Base-by-base conservation (phyloP, 2,329 filamentous ascomycete genomes). In the Pezizomycotina sp. region DNA sequence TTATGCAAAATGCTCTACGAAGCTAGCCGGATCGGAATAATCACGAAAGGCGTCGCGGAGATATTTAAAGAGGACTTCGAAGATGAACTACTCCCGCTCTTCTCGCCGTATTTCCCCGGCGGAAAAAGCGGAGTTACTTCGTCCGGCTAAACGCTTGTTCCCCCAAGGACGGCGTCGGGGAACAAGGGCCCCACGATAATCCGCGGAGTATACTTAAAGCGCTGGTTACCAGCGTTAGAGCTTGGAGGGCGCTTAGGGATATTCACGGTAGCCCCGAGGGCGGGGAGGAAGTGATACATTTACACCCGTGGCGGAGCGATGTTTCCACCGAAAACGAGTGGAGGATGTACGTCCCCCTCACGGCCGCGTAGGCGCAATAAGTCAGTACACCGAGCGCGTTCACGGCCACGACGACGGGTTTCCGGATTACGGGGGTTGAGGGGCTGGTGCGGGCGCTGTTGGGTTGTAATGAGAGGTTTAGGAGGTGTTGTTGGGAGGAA, bases 321-420 rank as follows among this genome's bases (percentile, higher is more conserved):
- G 31, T 36, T 10, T 36, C 34, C 4, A 36, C 34, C 5, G 20
- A 30, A 14, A 36, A 36, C 27, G 27, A 36, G 18, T 36, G 30
- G 25, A 24, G 34, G 19, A 31, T 36, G 9, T 36, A 25, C 21
- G 27, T 36, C 5, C 34, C 34, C n/a, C 34, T 23, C n/a, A 31
- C n/a, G 34, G 34, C 3, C 30, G 31, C 13, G 15, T 31, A 8
- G 25, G 34, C 9, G 34, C 34, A 3, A 36, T 36, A 16, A 36
- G 34, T 15, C 27, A 31, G 20, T 36, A 36, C 16, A 27, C 26
- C 14, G 34, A 31, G n/a, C 14, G 26, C 10, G 31, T 21, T n/a
- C 27, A 28, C 16, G 27, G 34, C n/a, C 31, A 28, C 27, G 34
- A 27, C 1, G 27, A 36, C 13, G 34, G 20, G 16, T 6, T 7